Evolutionary conservation across 306 rosid genomes (phyloP).

Genomic region (Begonia loranthoides): DNA sequence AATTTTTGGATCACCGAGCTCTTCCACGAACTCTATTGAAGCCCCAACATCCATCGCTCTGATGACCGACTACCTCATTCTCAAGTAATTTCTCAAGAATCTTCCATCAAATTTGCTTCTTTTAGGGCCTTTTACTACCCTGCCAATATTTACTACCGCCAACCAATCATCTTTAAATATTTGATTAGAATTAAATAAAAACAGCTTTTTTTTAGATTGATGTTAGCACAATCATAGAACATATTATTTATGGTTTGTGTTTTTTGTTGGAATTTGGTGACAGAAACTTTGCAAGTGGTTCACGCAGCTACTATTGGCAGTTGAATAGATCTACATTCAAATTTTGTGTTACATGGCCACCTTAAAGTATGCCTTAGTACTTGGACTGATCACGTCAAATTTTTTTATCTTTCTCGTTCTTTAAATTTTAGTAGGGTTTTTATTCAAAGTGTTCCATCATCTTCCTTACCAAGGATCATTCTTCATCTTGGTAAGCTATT

Average conservation of each 20-base stretch:
- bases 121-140: not conserved
- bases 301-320: conserved; percentile 86
- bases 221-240: not conserved
- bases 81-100: not conserved
- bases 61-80: conserved; percentile 1
- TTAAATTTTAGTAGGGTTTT: conserved; percentile 15
- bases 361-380: conserved; percentile 48
- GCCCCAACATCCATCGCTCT: conserved; percentile 15
- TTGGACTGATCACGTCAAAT: not conserved
- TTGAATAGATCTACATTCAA: conserved; percentile 85
- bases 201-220: too few species aligned
- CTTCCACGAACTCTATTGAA: conserved; percentile 3
- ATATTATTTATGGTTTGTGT: not conserved
- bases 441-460: conserved; percentile 92
- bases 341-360: conserved; percentile 88
- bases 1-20: conserved; percentile 15
- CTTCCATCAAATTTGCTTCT: conserved; percentile 1
- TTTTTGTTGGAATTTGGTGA: conserved; percentile 23
- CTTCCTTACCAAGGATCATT: conserved; percentile 95
- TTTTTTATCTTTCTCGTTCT: conserved; percentile 2
- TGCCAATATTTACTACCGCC: too few species aligned
- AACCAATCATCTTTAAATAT: too few species aligned
- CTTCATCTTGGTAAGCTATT: conserved; percentile 77
- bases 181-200: too few species aligned
- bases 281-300: conserved; percentile 99